phyloP scores from a whole-genome alignment of 2,329 filamentous ascomycete genomes.

The Colletotrichum noveboracense region DNA sequence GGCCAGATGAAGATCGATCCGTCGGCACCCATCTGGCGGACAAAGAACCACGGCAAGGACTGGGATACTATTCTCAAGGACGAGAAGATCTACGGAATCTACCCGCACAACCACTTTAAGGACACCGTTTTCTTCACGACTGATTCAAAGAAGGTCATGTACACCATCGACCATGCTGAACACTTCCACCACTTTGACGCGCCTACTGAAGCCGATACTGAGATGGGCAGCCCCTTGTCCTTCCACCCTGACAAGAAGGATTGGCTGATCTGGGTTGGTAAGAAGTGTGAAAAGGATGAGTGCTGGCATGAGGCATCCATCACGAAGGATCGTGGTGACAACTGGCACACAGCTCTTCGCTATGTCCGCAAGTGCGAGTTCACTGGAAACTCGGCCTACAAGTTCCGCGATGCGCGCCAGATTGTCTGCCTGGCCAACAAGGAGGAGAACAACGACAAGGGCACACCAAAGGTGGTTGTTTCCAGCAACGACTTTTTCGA shows the following conservation, averaged over 20 bases:
- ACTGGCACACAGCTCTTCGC: slow-evolving; percentile 77
- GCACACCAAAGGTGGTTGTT: slow-evolving; percentile 71
- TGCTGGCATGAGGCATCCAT: slow-evolving; percentile 80
- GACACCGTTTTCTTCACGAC: slow-evolving; percentile 90
- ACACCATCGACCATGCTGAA: slow-evolving; percentile 80
- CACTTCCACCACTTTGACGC: slow-evolving; percentile 77
- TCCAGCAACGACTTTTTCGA: slow-evolving; percentile 82
- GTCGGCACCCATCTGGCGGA: slow-evolving; percentile 68
- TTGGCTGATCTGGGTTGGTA: slow-evolving; percentile 91
- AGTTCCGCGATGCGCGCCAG: slow-evolving; percentile 56
- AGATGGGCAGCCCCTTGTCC: slow-evolving; percentile 53
- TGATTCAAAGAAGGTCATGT: slow-evolving; percentile 67
- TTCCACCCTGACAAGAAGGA: slow-evolving; percentile 89
- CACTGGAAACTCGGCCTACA: slow-evolving; percentile 68
- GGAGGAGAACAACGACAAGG: slow-evolving; percentile 68
- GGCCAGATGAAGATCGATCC: slow-evolving; percentile 39
- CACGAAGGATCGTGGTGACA: slow-evolving; percentile 78
- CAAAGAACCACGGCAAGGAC: slow-evolving; percentile 85
- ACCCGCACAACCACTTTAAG: slow-evolving; percentile 80
- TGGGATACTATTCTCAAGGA: slow-evolving; percentile 77
- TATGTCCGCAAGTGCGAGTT: slow-evolving; percentile 88
- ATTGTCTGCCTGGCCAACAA: slow-evolving; percentile 63
- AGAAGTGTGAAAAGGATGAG: slow-evolving; percentile 65
- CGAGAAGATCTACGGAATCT: slow-evolving; percentile 72
- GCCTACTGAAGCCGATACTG: slow-evolving; percentile 54